Conservation (phyloP, 768 basidiomycete species). For the Suillus americanus region DNA sequence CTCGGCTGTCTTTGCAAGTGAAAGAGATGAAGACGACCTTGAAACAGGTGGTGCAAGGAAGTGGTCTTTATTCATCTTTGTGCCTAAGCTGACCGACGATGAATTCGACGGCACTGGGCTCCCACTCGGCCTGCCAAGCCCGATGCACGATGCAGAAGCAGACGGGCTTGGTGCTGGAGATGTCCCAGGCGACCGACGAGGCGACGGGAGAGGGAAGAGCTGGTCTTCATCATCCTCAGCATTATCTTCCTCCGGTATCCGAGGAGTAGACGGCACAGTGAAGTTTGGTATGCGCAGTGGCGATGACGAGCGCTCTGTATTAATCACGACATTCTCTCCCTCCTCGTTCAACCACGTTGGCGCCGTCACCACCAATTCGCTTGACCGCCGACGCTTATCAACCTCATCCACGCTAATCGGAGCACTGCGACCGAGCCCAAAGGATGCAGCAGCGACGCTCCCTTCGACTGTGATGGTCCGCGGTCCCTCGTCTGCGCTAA, state of each 20-base stretch:
- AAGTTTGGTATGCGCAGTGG: conserved; percentile 9
- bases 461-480: conserved; percentile 28
- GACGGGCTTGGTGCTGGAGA: conserved; percentile 38
- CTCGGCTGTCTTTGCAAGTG: conserved; percentile 18
- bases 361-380: conserved; percentile 27
- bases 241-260: conserved; percentile 34
- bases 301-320: conserved; percentile 12
- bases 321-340: neutral
- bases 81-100: conserved; percentile 15
- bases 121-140: conserved; percentile 3
- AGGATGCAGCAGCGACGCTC: conserved; percentile 29
- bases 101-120: conserved; percentile 19
- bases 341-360: conserved; percentile 9
- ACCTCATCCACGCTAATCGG: conserved; percentile 63
- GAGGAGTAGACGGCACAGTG: conserved; percentile 15
- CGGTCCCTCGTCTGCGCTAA: conserved; percentile 36
- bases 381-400: conserved; percentile 53
- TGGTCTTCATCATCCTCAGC: conserved; percentile 58
- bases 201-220: conserved; percentile 60
- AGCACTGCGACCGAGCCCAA: conserved; percentile 24
- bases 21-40: conserved; percentile 28
- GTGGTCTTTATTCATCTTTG: conserved; percentile 3
- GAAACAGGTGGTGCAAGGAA: conserved; percentile 22
- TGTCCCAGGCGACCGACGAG: conserved; percentile 49
- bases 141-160: conserved; percentile 29